Evolutionary conservation across 2,329 filamentous ascomycete species (phyloP), one percentile per base, ranked within the genome.

Genomic region (Chaetomiaceae sp.): DNA sequence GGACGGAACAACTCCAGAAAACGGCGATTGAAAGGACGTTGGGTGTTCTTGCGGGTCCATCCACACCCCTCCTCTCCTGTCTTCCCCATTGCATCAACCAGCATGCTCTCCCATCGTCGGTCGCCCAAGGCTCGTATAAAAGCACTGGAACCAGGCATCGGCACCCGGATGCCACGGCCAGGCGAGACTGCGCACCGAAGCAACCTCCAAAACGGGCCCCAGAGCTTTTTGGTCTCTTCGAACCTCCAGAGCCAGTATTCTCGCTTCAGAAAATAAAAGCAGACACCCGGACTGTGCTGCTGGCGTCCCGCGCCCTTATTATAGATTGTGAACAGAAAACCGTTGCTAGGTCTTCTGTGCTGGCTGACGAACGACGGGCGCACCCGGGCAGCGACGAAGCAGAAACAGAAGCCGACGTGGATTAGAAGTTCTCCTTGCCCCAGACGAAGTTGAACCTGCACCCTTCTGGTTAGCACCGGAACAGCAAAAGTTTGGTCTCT

Each of bases 401-500:
- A 31, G n/a, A 41, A 17, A 33, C 20, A 14, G 20, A 40, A 12
- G 30, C 25, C 17, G 20, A 39, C 19, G 17, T 10, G 27, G 50
- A 61, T 62, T 79, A 83, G 63, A 84, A 85, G 65, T 85, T 85
- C 69, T 85, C 82, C 66, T 85, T 85, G 62, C 81, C 81, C 81
- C 81, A 85, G 42, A 83, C 79, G 60, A 81, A 85, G 42, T 76
- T 79, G 67, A 84, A 85, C 33, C 80, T 80, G 50, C 8, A 23
- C 9, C 33, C 17, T 49, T 23, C 21, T 16, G 35, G 61, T 68
- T 62, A 68, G 65, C 55, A 57, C 23, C 43, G 21, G 43, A 12
- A 33, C 9, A 20, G 3, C 20, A 10, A 20, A 27, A 8, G 9
- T 2, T 9, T 16, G 30, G n/a, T 14, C 12, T 31, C 5, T 19